phyloP scores from a whole-genome alignment of 1,139 yeast genomes.

The Hyphopichia fennica region DNA sequence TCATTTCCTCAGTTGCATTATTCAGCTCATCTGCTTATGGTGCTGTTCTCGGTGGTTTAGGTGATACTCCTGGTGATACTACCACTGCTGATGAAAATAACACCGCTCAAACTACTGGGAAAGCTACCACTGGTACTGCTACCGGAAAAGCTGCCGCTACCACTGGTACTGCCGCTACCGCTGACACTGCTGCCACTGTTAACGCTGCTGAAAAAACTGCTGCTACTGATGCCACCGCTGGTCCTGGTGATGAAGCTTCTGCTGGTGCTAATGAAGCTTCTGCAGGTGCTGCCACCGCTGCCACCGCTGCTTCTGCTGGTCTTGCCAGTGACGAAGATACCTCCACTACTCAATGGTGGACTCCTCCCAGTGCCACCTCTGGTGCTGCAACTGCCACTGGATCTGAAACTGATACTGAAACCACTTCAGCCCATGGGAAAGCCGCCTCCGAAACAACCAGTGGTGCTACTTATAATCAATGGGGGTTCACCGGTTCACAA shows the following conservation, averaged over 20 bases:
- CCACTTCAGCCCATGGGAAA: neutral
- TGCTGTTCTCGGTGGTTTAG: slow-evolving; percentile 16
- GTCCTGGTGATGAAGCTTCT: slow-evolving; percentile 10
- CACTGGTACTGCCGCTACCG: slow-evolving; percentile 3
- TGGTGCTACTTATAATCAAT: slow-evolving; percentile 35
- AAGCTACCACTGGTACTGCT: slow-evolving; percentile 7
- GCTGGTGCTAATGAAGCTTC: slow-evolving; percentile 9
- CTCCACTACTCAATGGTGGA: slow-evolving; percentile 6
- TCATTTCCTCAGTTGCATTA: neutral
- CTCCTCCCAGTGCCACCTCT: slow-evolving; percentile 4
- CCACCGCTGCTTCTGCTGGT: slow-evolving; percentile 15
- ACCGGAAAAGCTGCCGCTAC: slow-evolving; percentile 3
- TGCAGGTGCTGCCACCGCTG: slow-evolving; percentile 15
- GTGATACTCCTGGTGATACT: slow-evolving; percentile 5
- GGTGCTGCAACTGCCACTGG: slow-evolving; percentile 7
- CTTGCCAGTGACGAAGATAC: slow-evolving; percentile 8
- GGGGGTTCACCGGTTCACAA: slow-evolving; percentile 46
- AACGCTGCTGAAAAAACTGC: slow-evolving; percentile 9
- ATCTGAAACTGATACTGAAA: slow-evolving; percentile 3
- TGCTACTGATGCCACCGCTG: slow-evolving; percentile 9
- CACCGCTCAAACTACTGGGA: slow-evolving; percentile 2
- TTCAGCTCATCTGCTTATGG: slow-evolving; percentile 8
- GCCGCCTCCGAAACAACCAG: neutral
- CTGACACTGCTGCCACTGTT: slow-evolving; percentile 4
- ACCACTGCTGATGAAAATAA: neutral